Percentiles rank a stretch among this genome's conserved stretches.
phyloP scores from a whole-genome alignment of 306 rosid genomes.

The Argentina anserina region DNA sequence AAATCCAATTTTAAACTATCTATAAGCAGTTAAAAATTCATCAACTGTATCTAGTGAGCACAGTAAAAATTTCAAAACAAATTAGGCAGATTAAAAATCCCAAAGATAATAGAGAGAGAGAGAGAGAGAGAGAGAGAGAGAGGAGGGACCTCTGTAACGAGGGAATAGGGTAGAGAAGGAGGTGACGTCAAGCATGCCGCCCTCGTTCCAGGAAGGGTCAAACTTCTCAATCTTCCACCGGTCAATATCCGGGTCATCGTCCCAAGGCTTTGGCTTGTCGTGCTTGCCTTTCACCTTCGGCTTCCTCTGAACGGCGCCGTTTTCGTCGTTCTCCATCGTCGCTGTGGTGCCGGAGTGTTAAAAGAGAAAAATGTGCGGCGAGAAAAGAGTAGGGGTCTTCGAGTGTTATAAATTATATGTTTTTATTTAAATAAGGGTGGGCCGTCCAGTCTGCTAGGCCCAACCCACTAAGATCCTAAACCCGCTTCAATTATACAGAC shows the following conservation, averaged over 20 bases:
- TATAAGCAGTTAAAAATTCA: not conserved
- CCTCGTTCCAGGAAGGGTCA: constrained; percentile 84
- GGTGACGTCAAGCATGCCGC: constrained; percentile 82
- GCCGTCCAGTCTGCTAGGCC: too few relatives aligned
- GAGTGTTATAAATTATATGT: too few relatives aligned
- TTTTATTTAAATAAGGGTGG: too few relatives aligned
- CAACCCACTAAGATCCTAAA: too few relatives aligned
- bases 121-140: not conserved
- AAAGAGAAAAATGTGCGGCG: not conserved
- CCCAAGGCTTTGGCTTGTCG: constrained; percentile 97
- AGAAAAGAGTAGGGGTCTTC: too few relatives aligned
- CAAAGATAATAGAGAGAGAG: not conserved
- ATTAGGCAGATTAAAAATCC: too few relatives aligned
- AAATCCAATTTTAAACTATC: not conserved
- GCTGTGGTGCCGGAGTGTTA: not conserved
- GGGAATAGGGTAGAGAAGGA: constrained; percentile 93
- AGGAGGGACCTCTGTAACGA: constrained; percentile 44
- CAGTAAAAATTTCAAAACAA: not conserved
- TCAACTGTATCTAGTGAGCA: not conserved
- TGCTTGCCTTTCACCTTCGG: constrained; percentile 69
- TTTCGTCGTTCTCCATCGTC: constrained; percentile 16
- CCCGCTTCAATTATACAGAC: too few relatives aligned
- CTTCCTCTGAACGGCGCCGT: constrained; percentile 16
- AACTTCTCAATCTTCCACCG: constrained; percentile 76
- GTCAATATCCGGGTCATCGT: constrained; percentile 85